phyloP scores from a whole-genome alignment of 805 yeast species.

The Maudiozyma bulderi region DNA sequence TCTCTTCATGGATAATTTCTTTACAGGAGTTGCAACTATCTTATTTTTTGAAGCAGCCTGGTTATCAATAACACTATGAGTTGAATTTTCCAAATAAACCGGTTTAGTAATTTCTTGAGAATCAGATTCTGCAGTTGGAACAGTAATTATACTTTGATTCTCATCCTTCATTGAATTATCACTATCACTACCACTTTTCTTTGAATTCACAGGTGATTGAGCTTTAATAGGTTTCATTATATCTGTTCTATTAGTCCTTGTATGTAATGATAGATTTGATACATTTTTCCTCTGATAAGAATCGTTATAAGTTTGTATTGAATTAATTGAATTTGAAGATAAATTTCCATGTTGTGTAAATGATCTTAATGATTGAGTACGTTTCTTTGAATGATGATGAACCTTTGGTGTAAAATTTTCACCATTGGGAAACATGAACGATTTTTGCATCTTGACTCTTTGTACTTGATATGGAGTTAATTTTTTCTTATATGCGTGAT shows the following conservation, averaged over 20 bases:
- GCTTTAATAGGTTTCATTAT: not conserved
- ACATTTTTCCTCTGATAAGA: not conserved
- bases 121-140: not conserved
- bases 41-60: too few relatives aligned
- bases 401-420: conserved; percentile 26
- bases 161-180: conserved; percentile 1
- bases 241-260: not conserved
- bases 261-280: not conserved
- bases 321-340: not conserved
- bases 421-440: conserved; percentile 27
- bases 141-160: not conserved
- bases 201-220: conserved; percentile 2
- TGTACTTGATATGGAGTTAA: conserved; percentile 26
- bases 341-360: not conserved
- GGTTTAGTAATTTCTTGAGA: not conserved
- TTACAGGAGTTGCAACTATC: not conserved
- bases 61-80: too few relatives aligned
- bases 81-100: not conserved
- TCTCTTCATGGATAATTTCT: not conserved
- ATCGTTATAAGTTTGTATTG: not conserved
- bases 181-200: not conserved
- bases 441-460: conserved; percentile 21
- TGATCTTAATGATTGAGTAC: not conserved
- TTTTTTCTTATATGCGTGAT: not conserved
- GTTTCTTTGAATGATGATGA: not conserved